Evolutionary conservation across 768 basidiomycete genomes (phyloP), one percentile per base, ranked within the genome.

Genomic region (Leccinum disarticulatum): DNA sequence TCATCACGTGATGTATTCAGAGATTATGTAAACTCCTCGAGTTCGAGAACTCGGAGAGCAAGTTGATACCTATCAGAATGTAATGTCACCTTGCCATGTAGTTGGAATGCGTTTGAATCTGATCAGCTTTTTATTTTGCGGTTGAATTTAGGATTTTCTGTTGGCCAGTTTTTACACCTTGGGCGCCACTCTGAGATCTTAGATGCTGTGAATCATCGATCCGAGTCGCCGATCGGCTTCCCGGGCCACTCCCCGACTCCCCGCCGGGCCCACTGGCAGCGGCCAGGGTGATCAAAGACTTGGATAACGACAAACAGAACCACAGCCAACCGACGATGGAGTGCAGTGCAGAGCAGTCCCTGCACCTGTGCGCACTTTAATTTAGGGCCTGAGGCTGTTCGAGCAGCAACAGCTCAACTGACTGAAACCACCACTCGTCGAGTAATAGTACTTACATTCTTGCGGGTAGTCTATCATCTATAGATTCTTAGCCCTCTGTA

Each of bases 1-100:
- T 63, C 43, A 56, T 72, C 72, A 73, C 70, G 70, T 73, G 72
- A 63, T 6, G 48, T 27, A 49, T 17, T 6, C 19, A 10, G 43
- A 46, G 41, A 43, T 43, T 43, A 43, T 43, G n/a, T 43, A 43
- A 41, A 38, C 36, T 38, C 36, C 36, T 35, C 13, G 36, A 36
- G 1, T 36, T 36, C 11, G 33, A 33, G 36, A 6, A 35, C 13
- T 35, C 35, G 35, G 13, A 35, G 13, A 33, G 33, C 33, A 13
- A 1, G 0, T 33, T 33, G 33, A 33, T 33, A 33, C 33, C 33
- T 33, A 33, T 33, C 33, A 33, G 4, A 33, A 33, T 33, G 33
- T 33, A 33, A 5, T 13, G 2, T 33, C 33, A 33, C 1, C 33
- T 13, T 33, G 35, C 35, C 15, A 36, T 36, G 15, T 0, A 35